Evolutionary conservation across 176 grass and related monocot species (phyloP), one percentile per base, ranked within the genome.

Genomic region (Oryza coarctata): DNA sequence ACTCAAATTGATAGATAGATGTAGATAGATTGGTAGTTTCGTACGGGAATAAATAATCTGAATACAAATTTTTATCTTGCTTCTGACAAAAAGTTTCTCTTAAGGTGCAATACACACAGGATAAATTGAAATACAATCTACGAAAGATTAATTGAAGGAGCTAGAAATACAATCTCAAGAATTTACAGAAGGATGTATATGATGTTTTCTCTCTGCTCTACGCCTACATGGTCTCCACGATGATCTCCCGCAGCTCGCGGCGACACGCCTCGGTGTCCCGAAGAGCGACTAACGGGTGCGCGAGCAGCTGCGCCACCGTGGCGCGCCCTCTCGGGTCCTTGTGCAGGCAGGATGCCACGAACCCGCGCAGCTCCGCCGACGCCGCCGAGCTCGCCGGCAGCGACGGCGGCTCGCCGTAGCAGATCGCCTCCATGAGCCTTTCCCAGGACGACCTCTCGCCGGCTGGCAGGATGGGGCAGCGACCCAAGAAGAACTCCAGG

Each of bases 291-390:
- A 88, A 85, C 58, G 82, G 89, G 73, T 91, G 89, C 14, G 43
- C 81, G 35, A 73, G 81, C n/a, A 91, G 82, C 58, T 88, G 82
- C 34, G 65, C 7, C 82, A 85, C 85, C 35, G 85, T 85, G 66
- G 84, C 70, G 18, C 85, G 76, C 71, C 30, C 61, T 30, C 47
- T 61, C 3, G 85, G 77, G 52, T 91, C 89, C 71, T 87, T 91
- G 20, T 84, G 76, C 80, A 84, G 70, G 81, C 89, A 87, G 22
- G 84, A 76, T 12, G 34, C 43, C 28, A 88, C 71, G 82, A 87
- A 91, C 28, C 43, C 65, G 4, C 72, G 64, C 14, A 91, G 72
- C 65, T 77, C 77, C 9, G 45, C 23, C 9, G 89, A 91, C 29
- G 78, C 85, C 28, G 63, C 22, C 13, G 39, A 6, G 6, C 20